Evolutionary conservation across 1,284 basidiomycete genomes (phyloP), one percentile per base, ranked within the genome.

Genomic region (Trichosporon sp.): DNA sequence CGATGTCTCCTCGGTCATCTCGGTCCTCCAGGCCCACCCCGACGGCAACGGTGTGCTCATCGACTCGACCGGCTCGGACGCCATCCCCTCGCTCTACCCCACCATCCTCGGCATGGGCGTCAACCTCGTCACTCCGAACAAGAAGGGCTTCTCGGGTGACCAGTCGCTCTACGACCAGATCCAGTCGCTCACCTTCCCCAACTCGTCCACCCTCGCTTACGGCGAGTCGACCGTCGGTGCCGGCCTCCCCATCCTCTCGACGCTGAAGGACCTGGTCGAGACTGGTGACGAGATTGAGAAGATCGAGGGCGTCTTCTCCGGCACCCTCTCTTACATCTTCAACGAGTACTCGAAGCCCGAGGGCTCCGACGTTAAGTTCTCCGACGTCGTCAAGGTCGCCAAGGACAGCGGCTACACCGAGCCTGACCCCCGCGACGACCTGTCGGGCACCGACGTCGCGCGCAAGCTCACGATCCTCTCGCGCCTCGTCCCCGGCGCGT

Each of bases 261-360:
- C 96, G 3, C 85, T 99, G 78, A 93, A 93, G 80, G 96, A 98
- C 82, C 85, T 99, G 68, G 89, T 99, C 11, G 88, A 88, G 48
- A 98, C 96, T 2, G 96, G 96, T 4, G 97, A 99, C 82, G 91
- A 93, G 79, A 85, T 89, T 67, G 81, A 83, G 67, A 87, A 86
- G 79, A 86, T 88, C 71, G 87, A 89, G 78, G 88, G 88, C 40
- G 84, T 85, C n/a, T 84, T 85, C 83, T 94, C 92, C 7, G 96
- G 96, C 2, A 99, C 96, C 0, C 90, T 99, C 86, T 94, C 92
- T 81, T 99, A 99, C 86, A 98, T 99, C 85, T 99, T 99, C 88
- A 99, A 99, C 86, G 91, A 95, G 76, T 99, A 95, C 83, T 94
- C 92, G 4, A 83, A 82, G 72, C 76, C 77, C 48, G 80, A 80